Base-by-base conservation (phyloP, 176 grass and related monocot genomes). In the Ampelocalamus luodianensis region DNA sequence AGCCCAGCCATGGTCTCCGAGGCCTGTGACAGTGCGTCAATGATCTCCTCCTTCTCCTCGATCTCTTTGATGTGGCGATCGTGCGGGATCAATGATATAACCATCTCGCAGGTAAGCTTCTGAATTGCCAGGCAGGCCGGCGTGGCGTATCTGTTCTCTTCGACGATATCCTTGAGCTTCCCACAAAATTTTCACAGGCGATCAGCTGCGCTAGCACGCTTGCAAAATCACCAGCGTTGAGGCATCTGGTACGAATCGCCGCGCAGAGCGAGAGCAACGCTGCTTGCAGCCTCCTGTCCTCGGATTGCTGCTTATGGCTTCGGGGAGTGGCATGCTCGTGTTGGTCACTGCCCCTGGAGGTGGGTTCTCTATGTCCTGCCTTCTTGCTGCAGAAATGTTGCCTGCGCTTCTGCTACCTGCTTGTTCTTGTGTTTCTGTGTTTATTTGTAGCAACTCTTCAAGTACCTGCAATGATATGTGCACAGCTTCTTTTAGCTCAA, bases 101-200 rank as follows among this genome's bases (percentile, higher is more conserved):
- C 59, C 40, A 79, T 65, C 5, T 65, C 9, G 43, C 77, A 79
- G 6, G 42, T 22, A 20, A 79, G 23, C 60, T 79, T 79, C 2
- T 22, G 40, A 17, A 48, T 79, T 11, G 60, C 60, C 24, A 79
- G 8, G 59, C 77, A 79, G 0, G 76, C 23, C 6, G 60, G 60
- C 8, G 77, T 65, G 43, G 60, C 14, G 26, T 50, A 36, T 4
- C 5, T 79, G 43, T 49, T 79, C 15, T 36, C 60, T 3, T 65
- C 16, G 40, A 79, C 44, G 4, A 79, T 22, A 0, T 26, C 20
- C 42, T 36, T 79, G 42, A 79, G 24, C 24, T 18, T 65, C 24
- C 23, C 60, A 46, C 43, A 10, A 65, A 49, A 22, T 65, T 43
- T 48, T 49, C 17, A 27, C 29, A 6, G 39, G 75, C 1, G 4